Evolutionary conservation across 306 rosid genomes (phyloP), one percentile per base, ranked within the genome.

Genomic region (Fagus crenata): DNA sequence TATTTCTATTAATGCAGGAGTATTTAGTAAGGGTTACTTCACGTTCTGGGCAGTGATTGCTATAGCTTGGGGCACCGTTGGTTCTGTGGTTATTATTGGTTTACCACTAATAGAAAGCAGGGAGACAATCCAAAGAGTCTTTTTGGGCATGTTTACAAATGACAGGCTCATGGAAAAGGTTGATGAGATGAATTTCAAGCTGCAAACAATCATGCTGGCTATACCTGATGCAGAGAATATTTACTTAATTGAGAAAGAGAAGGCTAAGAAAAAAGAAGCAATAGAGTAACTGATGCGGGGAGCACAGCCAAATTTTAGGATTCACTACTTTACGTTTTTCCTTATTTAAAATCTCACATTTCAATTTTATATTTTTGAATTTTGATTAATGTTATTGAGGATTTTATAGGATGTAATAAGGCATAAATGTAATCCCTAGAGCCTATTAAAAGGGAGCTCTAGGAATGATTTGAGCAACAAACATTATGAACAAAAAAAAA

Each of bases 1-100:
- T 53, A 59, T 81, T 75, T 49, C 64, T 67, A 41, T 74, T 60
- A 12, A 46, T 82, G 81, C 90, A 91, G 96, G 98, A 18, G 91
- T 74, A 75, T 93, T 90, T 72, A 85, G 85, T 76, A 11, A 78
- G 75, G 90, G 93, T 17, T 93, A 91, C 85, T 90, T 93, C 86
- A 86, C 84, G 82, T 86, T 91, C 71, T 93, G 96, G 98, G 93
- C 97, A 18, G 89, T 91, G 79, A 85, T 93, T 82, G 92, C 98
- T 53, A 83, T 90, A 82, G 97, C 78, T n/a, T 91, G 97, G 97
- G 98, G 98, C 1, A 89, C 93, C 7, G 71, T 91, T 72, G 98
- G 93, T 56, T 93, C 98, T 3, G 87, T 85, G 18, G 91, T 86
- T 56, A 93, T 93, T 71, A 90, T 93, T 49, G 85, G 81, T 43